These are phyloP conservation scores for Mucor lusitanicus DNA, from an alignment of 371 early-diverging fungal genomes.

Conservation along the genomic window DNA sequence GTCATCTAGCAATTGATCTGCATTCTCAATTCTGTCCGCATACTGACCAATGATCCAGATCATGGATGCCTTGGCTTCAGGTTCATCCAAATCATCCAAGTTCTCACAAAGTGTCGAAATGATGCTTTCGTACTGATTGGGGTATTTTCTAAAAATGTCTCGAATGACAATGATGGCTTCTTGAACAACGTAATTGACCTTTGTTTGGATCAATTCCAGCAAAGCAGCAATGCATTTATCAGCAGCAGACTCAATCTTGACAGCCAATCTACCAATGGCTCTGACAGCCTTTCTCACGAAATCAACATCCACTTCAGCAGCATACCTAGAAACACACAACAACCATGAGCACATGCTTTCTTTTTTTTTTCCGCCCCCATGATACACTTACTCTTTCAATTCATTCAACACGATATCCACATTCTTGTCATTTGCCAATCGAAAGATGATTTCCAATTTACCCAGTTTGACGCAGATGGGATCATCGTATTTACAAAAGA, in stretches of 20 bases:
- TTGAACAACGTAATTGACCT: constrained; percentile 93
- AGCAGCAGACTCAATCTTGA: constrained; percentile 83
- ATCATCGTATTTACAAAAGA: constrained; percentile 97
- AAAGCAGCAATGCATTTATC: constrained; percentile 86
- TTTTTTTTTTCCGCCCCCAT: too few relatives aligned
- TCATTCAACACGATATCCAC: constrained; percentile 86
- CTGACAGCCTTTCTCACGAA: constrained; percentile 93
- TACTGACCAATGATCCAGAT: constrained; percentile 98
- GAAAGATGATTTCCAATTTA: constrained; percentile 89
- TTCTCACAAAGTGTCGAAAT: constrained; percentile 88
- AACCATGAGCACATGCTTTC: too few relatives aligned
- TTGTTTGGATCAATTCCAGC: constrained; percentile 85
- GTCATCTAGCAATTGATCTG: constrained; percentile 77
- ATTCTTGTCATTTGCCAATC: constrained; percentile 78
- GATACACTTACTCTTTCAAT: constrained; percentile 79
- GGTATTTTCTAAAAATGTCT: constrained; percentile 95
- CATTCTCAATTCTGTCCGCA: constrained; percentile 90
- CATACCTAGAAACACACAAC: constrained; percentile 57
- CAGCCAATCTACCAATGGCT: constrained; percentile 91
- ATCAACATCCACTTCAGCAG: constrained; percentile 93
- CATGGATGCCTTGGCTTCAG: constrained; percentile 94
- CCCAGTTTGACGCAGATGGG: constrained; percentile 95
- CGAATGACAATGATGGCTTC: constrained; percentile 81
- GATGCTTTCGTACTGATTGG: constrained; percentile 89
- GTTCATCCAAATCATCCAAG: constrained; percentile 88